Evolutionary conservation across 139 green algal genomes (phyloP), one percentile per base, ranked within the genome.

Genomic region (Astrephomene gubernaculifera): DNA sequence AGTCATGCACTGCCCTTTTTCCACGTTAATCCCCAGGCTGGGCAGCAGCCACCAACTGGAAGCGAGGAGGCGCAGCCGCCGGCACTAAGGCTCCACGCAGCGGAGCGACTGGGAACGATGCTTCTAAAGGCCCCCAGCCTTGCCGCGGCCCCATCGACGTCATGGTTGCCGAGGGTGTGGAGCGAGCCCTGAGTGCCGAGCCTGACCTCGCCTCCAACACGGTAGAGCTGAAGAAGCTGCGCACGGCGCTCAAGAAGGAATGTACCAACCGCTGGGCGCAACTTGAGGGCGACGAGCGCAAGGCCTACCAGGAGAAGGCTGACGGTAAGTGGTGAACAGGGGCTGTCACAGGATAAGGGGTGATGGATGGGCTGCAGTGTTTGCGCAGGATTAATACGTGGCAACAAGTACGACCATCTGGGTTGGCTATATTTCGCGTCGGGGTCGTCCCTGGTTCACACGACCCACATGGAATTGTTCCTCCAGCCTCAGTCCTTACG

Each of bases 91-190:
- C 57, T n/a, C 19, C 22, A 35, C 14, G 19, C 57, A n/a, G 68
- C 68, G 39, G 38, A 31, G 38, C 38, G 12, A 57, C 49, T 17
- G 49, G 49, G 12, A 35, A 75, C 8, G 14, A 63, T 27, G 27
- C 70, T 3, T 10, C 31, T n/a, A 8, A 24, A 29, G 70, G 43
- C 1, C 70, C 70, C n/a, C 24, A 63, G 43, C 70, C 70, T 17
- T 78, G 43, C 25, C 70, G 43, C n/a, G 70, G 70, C 25, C 43
- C 70, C 24, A n/a, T 78, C 2, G 70, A 78, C 70, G 61, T 78
- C 43, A 78, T 78, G 70, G 44, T 78, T 2, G 41, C 31, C 19
- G 70, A 78, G 29, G 41, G 31, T 0, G 70, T 78, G 25, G 31
- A 61, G 43, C 61, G 38, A 25, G 70, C 70, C 7, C 70, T 78